Evolutionary conservation across 306 rosid species (phyloP).

Genomic region (Rosa chinensis): DNA sequence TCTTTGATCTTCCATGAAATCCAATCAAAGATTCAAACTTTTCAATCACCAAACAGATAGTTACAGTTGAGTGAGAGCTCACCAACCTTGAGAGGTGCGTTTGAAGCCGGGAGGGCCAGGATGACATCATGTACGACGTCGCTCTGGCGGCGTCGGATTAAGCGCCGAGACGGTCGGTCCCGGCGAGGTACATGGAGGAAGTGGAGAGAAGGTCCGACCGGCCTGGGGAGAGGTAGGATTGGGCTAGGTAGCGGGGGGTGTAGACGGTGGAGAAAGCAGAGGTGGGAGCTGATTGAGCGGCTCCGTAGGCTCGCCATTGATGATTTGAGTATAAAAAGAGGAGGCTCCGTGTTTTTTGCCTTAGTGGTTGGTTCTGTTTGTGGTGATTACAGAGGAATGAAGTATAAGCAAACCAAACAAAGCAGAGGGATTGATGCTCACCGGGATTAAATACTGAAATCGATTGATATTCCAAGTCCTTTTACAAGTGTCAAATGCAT

Average conservation of each 20-base stretch:
- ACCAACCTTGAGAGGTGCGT: conserved; percentile 74
- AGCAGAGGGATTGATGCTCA: conserved; percentile 78
- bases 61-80: neutral
- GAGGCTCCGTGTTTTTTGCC: neutral
- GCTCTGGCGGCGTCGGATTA: conserved; percentile 13
- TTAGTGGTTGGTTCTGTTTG: neutral
- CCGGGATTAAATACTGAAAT: conserved; percentile 22
- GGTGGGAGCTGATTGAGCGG: conserved; percentile 23
- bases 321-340: neutral
- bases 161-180: neutral
- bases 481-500: too few species aligned
- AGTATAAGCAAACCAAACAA: conserved; percentile 29
- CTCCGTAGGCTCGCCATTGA: conserved; percentile 42
- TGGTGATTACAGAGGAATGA: conserved; percentile 24
- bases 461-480: too few species aligned
- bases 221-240: conserved; percentile 29
- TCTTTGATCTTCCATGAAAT: neutral
- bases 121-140: conserved; percentile 41
- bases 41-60: neutral
- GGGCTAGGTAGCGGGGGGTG: conserved; percentile 19
- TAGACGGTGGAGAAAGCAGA: conserved; percentile 12
- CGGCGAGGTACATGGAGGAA: conserved; percentile 22
- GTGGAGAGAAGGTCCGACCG: conserved; percentile 20
- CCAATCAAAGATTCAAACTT: conserved; percentile 1
- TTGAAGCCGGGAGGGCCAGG: conserved; percentile 42